These are phyloP conservation scores for Xylaria polymorpha DNA, from an alignment of 2,329 filamentous ascomycete species.

Conservation along the genomic window DNA sequence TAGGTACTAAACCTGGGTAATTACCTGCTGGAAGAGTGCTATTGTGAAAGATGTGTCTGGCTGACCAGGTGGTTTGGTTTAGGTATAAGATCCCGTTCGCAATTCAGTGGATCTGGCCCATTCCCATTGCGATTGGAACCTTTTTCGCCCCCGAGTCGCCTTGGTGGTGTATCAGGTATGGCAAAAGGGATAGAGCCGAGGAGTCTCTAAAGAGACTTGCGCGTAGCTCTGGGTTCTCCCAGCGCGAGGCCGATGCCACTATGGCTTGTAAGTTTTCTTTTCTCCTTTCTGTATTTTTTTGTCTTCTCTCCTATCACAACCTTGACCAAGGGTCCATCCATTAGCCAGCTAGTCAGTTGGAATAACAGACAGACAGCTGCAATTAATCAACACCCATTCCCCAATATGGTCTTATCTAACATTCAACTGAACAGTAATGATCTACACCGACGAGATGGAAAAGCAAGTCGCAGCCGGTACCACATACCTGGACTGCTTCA, in stretches of 20 bases:
- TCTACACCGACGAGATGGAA: conserved; percentile 57
- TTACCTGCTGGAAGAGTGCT: background rate
- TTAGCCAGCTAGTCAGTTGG: background rate
- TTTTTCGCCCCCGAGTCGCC: conserved; percentile 48
- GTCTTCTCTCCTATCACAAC: background rate
- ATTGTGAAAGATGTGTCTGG: background rate
- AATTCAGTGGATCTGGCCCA: conserved; percentile 49
- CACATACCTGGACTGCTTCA: conserved; percentile 57
- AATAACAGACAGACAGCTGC: background rate
- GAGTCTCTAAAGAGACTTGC: conserved; percentile 46
- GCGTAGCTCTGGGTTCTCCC: conserved; percentile 47
- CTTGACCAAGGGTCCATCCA: background rate
- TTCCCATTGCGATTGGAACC: conserved; percentile 47
- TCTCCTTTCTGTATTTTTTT: background rate
- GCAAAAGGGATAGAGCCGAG: conserved; percentile 41
- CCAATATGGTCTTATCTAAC: background rate
- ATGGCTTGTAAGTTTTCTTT: conserved; percentile 43
- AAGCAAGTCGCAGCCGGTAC: conserved; percentile 51
- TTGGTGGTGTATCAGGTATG: conserved; percentile 48
- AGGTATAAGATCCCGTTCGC: conserved; percentile 50
- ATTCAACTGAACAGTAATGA: conserved; percentile 50
- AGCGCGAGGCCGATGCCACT: conserved; percentile 47
- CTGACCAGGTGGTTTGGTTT: conserved; percentile 1
- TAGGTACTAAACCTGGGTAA: too few relatives aligned
- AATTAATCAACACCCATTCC: background rate